Evolutionary conservation across 768 basidiomycete species (phyloP).

Genomic region (Hericium rajendrae): DNA sequence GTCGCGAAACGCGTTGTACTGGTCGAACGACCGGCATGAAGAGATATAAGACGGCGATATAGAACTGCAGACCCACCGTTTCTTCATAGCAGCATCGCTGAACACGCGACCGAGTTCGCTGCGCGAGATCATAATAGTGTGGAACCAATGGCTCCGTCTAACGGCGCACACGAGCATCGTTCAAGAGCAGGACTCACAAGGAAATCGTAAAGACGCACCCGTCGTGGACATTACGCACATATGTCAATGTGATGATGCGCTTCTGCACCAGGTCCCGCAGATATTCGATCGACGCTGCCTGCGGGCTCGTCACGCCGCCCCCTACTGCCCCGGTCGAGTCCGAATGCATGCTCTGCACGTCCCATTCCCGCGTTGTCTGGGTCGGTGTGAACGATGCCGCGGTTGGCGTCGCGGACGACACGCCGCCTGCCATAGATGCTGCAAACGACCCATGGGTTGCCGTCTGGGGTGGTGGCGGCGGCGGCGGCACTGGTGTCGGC

Average conservation of each 20-base stretch:
- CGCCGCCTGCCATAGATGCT: not conserved
- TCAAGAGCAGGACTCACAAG: no score
- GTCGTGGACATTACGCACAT: constrained; percentile 77
- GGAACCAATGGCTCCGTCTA: constrained; percentile 81
- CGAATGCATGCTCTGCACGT: constrained; percentile 56
- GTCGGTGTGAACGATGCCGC: constrained; percentile 23
- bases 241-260: constrained; percentile 76
- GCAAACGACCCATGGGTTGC: constrained; percentile 2
- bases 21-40: constrained; percentile 2
- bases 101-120: constrained; percentile 68
- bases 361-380: constrained; percentile 50
- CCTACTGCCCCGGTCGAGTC: constrained; percentile 20
- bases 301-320: constrained; percentile 15
- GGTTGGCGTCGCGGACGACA: constrained; percentile 8
- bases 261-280: constrained; percentile 75
- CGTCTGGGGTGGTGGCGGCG: constrained; percentile 16
- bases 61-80: constrained; percentile 41
- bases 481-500: constrained; percentile 16
- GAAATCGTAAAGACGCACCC: constrained; percentile 42
- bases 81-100: constrained; percentile 66
- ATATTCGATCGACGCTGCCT: constrained; percentile 66
- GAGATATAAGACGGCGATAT: not conserved
- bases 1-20: constrained; percentile 79
- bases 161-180: no score
- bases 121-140: constrained; percentile 73